Evolutionary conservation across 129 eudicot species (phyloP).

Genomic region (Tagetes patula): DNA sequence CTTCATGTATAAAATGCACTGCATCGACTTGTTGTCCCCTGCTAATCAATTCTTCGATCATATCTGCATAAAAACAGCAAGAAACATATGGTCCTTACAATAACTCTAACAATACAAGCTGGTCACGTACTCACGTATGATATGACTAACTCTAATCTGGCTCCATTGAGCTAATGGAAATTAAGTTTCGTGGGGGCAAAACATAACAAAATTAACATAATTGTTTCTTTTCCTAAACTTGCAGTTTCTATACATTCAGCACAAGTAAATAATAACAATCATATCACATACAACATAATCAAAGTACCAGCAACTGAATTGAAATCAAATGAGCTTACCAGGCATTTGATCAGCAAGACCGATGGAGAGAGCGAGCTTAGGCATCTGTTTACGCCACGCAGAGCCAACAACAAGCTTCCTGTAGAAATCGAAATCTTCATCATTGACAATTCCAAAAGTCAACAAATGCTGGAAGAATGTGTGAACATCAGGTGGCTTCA

Average conservation of each 20-base stretch:
- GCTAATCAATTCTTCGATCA: conserved; percentile 97
- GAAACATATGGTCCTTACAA: not conserved
- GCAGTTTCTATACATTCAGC: not conserved
- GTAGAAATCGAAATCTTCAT: not conserved
- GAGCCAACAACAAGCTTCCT: conserved; percentile 82
- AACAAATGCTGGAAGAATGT: conserved; percentile 10
- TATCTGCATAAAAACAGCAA: conserved; percentile 47
- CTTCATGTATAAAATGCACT: conserved; percentile 91
- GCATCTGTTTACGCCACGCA: conserved; percentile 99
- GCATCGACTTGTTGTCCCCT: conserved; percentile 99
- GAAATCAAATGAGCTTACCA: conserved; percentile 38
- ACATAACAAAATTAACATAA: not conserved
- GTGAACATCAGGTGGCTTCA: not conserved
- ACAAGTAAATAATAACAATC: not conserved
- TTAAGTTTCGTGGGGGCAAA: not conserved
- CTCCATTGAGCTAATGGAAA: not conserved
- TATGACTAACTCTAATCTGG: not conserved
- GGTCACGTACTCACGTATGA: too few relatives aligned
- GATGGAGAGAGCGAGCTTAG: conserved; percentile 86
- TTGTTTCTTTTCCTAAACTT: not conserved
- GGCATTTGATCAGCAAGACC: conserved; percentile 87
- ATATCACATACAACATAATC: not conserved
- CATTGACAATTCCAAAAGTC: conserved; percentile 11
- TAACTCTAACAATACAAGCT: not conserved
- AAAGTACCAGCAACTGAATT: not conserved